Evolutionary conservation across 192 early-diverging fungal species (phyloP), one percentile per base, ranked within the genome.

Genomic region (Coemansia sp.): DNA sequence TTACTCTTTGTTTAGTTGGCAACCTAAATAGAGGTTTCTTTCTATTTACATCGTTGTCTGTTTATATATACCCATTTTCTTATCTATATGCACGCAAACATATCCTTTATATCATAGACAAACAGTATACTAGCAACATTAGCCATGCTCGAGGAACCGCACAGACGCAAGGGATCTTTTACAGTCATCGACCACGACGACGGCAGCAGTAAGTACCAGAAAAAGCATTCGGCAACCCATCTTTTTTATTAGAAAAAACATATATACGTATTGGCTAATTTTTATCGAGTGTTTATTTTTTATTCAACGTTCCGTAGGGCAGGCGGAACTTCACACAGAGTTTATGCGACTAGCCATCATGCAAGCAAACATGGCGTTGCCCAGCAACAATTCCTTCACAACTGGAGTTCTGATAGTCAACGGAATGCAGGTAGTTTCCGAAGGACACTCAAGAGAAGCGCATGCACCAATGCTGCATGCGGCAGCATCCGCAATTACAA

Each of bases 261-360:
- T 28, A 28, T 28, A 28, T 28, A 28, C 22, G 22, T 28, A 28
- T 28, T 28, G 22, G 22, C 22, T 28, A 28, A 28, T 28, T 28
- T 28, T 28, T 28, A 28, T 28, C 22, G 22, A 28, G 22, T 28
- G 22, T 28, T 28, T 28, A 28, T 28, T 28, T 28, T 20, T 55
- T 56, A 22, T 32, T 33, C 20, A 60, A 37, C 38, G 35, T 22
- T 3, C 22, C 54, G 34, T 76, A 76, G 75, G 37, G 28, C 38
- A 71, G 33, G 72, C 76, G 1, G 79, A 82, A 59, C 39, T 48
- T 45, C 71, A 82, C 48, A 60, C 72, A 14, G 79, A 71, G 62
- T 70, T 82, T 48, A 82, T 82, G 74, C 51, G 72, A 4, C 68
- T 82, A 4, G 79, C 79, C 12, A 82, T 82, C 39, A 67, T 74